Percentiles rank a stretch among this genome's conserved stretches.
Evolutionary conservation across 441 rosid genomes (phyloP).

Genomic region (Breynia disticha): DNA sequence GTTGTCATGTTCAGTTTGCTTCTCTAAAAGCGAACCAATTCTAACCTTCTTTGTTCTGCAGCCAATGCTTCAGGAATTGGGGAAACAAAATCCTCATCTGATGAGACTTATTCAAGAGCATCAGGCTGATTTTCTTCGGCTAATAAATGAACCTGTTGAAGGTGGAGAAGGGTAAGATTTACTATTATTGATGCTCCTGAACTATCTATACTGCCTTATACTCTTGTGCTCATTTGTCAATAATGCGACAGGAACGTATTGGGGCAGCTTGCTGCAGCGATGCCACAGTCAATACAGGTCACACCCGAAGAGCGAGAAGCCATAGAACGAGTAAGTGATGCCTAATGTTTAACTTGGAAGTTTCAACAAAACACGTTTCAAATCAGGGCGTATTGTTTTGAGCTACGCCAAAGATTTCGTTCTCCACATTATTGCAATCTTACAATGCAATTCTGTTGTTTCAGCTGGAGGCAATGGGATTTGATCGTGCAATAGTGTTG

Average conservation of each 20-base stretch:
- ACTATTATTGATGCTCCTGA: conserved; percentile 1
- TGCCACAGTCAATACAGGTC: conserved; percentile 36
- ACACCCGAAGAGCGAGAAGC: conserved; percentile 48
- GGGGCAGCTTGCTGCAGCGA: conserved; percentile 25
- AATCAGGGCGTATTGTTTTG: background rate
- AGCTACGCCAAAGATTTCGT: background rate
- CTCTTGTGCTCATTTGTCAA: background rate
- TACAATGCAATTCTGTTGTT: background rate
- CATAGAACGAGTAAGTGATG: conserved; percentile 29
- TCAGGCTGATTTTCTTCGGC: conserved; percentile 64
- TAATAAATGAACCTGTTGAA: conserved; percentile 75
- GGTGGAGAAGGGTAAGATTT: conserved; percentile 56
- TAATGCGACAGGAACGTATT: conserved; percentile 26
- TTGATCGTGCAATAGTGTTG: conserved; percentile 44
- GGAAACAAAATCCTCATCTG: conserved; percentile 71
- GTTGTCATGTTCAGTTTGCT: background rate
- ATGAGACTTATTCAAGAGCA: conserved; percentile 73
- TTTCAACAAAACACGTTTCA: background rate
- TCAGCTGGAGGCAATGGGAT: conserved; percentile 73
- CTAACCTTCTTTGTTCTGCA: conserved; percentile 14
- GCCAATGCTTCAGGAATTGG: conserved; percentile 91
- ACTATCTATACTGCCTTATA: background rate
- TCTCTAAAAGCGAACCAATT: background rate
- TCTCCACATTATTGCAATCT: background rate
- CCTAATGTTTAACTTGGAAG: background rate